Conservation (phyloP, 805 yeast genomes). For the Ogataea sp. region DNA sequence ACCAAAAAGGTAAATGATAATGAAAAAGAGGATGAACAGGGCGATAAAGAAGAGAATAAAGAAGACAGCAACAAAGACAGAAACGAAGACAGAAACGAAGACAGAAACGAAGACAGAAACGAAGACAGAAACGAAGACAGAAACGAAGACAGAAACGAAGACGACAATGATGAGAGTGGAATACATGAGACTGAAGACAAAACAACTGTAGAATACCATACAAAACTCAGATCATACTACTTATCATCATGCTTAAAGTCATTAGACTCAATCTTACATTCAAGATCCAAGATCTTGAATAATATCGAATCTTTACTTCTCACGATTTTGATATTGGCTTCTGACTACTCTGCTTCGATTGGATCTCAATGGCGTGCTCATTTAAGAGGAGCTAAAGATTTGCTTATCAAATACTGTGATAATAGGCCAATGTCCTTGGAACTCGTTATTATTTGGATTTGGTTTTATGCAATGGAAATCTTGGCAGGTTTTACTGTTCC, state of each 20-base stretch:
- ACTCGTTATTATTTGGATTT: slow-evolving; percentile 31
- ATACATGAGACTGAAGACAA: slow-evolving; percentile 9
- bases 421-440: slow-evolving; percentile 26
- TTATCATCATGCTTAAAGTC: slow-evolving; percentile 57
- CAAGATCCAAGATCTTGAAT: slow-evolving; percentile 29
- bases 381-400: slow-evolving; percentile 58
- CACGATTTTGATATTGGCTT: slow-evolving; percentile 60
- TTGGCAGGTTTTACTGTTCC: slow-evolving; percentile 53
- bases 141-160: background rate
- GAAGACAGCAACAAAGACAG: slow-evolving; percentile 3
- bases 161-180: background rate
- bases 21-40: background rate
- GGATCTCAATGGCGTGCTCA: slow-evolving; percentile 65
- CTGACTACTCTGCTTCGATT: slow-evolving; percentile 51
- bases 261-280: slow-evolving; percentile 42
- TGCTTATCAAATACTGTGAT: slow-evolving; percentile 41
- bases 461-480: slow-evolving; percentile 58
- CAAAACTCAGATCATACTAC: slow-evolving; percentile 51
- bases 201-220: slow-evolving; percentile 33
- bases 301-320: slow-evolving; percentile 64
- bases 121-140: slow-evolving; percentile 7
- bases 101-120: slow-evolving; percentile 4
- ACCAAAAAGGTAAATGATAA: too few species aligned
- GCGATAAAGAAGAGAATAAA: background rate
- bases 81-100: background rate